phyloP scores from a whole-genome alignment of 139 green algal genomes.

The Marvania coccoides region DNA sequence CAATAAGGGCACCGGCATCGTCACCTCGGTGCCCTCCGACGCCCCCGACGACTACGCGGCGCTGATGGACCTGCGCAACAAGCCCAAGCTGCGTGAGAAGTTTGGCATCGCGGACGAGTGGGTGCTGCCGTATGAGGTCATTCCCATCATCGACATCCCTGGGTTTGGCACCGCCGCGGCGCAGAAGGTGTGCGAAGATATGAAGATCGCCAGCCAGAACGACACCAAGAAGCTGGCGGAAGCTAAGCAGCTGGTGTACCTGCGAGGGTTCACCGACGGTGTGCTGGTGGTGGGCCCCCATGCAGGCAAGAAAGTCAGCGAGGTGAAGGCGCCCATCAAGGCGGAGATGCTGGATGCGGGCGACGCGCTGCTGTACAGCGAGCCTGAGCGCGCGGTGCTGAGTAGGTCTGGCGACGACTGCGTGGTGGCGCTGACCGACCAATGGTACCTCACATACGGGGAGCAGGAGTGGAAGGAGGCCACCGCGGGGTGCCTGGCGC shows the following conservation, averaged over 20 bases:
- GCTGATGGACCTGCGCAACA: conserved; percentile 86
- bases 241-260: conserved; percentile 91
- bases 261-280: conserved; percentile 97
- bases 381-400: conserved; percentile 77
- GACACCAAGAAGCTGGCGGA: conserved; percentile 93
- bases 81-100: conserved; percentile 90
- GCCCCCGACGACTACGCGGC: conserved; percentile 89
- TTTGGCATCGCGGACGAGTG: conserved; percentile 87
- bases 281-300: conserved; percentile 83
- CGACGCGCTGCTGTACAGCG: conserved; percentile 77
- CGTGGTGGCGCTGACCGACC: conserved; percentile 96
- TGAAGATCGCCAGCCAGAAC: conserved; percentile 92
- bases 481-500: conserved; percentile 39
- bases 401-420: conserved; percentile 89
- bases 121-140: conserved; percentile 92
- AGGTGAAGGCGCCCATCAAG: conserved; percentile 85
- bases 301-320: conserved; percentile 71
- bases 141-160: conserved; percentile 96
- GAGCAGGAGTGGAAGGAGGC: conserved; percentile 75
- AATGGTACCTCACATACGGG: conserved; percentile 94
- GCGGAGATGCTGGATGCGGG: conserved; percentile 73
- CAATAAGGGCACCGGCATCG: conserved; percentile 96
- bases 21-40: conserved; percentile 93
- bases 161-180: conserved; percentile 80
- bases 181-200: conserved; percentile 74